Conservation (phyloP, 2,329 filamentous ascomycete species). For the Orbilia blumenaviensis region DNA sequence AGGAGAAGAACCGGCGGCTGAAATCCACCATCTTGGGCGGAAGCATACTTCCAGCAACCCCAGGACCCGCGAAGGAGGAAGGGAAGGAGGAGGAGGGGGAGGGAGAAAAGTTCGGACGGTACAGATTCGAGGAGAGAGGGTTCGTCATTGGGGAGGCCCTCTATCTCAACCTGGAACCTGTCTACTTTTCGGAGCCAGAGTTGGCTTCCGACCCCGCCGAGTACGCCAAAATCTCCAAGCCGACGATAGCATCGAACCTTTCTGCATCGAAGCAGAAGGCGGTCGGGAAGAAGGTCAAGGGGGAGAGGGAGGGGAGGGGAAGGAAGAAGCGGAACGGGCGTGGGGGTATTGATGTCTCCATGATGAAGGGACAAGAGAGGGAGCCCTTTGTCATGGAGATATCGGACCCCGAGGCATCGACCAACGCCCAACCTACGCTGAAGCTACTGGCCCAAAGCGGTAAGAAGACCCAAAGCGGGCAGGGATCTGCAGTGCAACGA, state of each 20-base stretch:
- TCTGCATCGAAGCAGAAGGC: background rate
- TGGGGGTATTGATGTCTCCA: background rate
- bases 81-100: no score
- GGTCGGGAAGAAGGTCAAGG: background rate
- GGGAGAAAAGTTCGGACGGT: background rate
- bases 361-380: background rate
- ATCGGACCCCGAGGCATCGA: background rate
- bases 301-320: background rate
- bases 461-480: background rate
- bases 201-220: background rate
- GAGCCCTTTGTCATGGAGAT: background rate
- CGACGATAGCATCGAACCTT: no score
- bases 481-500: slow-evolving; percentile 11
- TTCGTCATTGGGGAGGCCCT: no score
- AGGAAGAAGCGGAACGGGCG: background rate
- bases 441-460: background rate
- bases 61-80: no score
- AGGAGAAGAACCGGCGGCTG: background rate
- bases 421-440: background rate
- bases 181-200: background rate
- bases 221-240: background rate
- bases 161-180: background rate
- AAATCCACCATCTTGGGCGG: background rate
- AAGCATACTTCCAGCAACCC: no score
- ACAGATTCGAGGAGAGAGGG: no score